Evolutionary conservation across 2,329 filamentous ascomycete species (phyloP).

Genomic region (Atkinsonella texensis): DNA sequence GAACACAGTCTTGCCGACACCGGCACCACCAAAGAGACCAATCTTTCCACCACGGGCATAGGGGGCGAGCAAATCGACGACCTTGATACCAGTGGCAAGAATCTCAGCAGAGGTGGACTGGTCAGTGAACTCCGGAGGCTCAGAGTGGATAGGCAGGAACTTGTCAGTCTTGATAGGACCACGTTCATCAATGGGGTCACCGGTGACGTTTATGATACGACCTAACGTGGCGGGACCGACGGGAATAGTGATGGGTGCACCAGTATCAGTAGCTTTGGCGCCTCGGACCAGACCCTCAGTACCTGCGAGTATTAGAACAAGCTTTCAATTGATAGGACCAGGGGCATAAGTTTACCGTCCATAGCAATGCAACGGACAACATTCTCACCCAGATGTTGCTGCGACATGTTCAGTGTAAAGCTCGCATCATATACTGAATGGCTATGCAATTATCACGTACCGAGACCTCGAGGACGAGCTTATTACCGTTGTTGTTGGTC

Average conservation of each 20-base stretch:
- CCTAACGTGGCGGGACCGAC: conserved; percentile 89
- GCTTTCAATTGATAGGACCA: not conserved
- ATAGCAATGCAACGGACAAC: conserved; percentile 99
- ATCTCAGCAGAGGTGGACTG: conserved; percentile 96
- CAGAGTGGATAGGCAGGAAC: conserved; percentile 82
- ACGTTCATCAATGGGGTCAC: conserved; percentile 99
- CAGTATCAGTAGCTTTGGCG: conserved; percentile 73
- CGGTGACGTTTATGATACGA: conserved; percentile 99
- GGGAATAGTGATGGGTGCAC: conserved; percentile 89
- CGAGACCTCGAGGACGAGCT: conserved; percentile 91
- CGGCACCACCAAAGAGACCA: conserved; percentile 99
- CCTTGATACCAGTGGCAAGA: conserved; percentile 99
- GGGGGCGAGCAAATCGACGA: conserved; percentile 95
- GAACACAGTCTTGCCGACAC: conserved; percentile 99
- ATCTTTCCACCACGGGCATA: conserved; percentile 99
- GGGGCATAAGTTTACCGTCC: conserved; percentile 62
- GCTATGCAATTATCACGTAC: conserved; percentile 41
- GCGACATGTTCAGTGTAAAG: conserved; percentile 24
- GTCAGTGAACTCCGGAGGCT: conserved; percentile 83
- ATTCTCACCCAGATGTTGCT: conserved; percentile 99
- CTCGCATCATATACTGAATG: conserved; percentile 4
- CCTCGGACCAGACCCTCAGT: conserved; percentile 99
- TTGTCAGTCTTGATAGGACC: conserved; percentile 93
- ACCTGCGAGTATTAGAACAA: conserved; percentile 42
- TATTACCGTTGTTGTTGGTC: conserved; percentile 83